A percentile compares a stretch with the other conserved stretches of the same genome.
Evolutionary conservation across 192 early-diverging fungal species (phyloP).

Genomic region (Entomortierella lignicola): DNA sequence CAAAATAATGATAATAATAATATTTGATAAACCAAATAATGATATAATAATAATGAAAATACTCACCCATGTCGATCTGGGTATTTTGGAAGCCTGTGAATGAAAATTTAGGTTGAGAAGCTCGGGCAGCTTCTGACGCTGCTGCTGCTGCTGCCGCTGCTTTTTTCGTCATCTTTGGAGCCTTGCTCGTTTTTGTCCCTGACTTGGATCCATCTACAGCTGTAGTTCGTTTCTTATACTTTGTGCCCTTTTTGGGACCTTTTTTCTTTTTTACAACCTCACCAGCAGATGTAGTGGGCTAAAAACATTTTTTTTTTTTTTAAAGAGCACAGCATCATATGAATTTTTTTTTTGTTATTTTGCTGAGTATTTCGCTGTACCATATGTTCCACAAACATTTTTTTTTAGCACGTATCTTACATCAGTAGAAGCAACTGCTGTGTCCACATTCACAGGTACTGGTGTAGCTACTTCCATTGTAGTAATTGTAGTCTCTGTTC

Average conservation of each 20-base stretch:
- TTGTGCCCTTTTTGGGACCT: conserved; percentile 37
- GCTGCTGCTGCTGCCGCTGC: conserved; percentile 11
- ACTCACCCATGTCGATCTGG: conserved; percentile 31
- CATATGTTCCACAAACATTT: neutral
- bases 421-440: neutral
- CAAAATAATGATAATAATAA: neutral
- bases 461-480: neutral
- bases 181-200: conserved; percentile 11
- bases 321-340: neutral
- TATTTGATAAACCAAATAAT: too few relatives aligned
- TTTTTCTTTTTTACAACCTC: conserved; percentile 39
- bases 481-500: neutral
- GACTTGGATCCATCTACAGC: conserved; percentile 13
- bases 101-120: neutral
- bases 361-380: neutral
- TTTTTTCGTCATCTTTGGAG: conserved; percentile 29
- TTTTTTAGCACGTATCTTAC: neutral
- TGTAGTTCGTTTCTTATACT: conserved; percentile 25
- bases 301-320: neutral
- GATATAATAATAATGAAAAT: neutral
- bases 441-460: neutral
- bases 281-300: neutral
- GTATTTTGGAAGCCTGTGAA: conserved; percentile 8
- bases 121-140: neutral
- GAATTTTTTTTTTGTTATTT: neutral